Conservation (phyloP, 2,329 filamentous ascomycete genomes). For the Paracoccidioides brasiliensis region DNA sequence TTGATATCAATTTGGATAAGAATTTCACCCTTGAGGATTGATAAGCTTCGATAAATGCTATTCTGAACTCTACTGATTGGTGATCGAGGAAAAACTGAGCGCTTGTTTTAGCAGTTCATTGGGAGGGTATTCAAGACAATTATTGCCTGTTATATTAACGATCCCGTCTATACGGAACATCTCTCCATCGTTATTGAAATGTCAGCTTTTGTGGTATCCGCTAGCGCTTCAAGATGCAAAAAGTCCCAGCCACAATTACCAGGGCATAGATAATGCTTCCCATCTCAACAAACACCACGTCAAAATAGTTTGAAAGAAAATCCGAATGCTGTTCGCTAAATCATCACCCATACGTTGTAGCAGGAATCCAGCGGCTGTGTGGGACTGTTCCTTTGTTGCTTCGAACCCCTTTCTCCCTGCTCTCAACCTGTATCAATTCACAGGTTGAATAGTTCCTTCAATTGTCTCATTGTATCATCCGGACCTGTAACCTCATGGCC, state of each 20-base stretch:
- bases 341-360: background rate
- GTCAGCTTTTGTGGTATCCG: background rate
- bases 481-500: conserved; percentile 75
- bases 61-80: background rate
- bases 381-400: background rate
- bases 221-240: background rate
- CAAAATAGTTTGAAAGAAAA: background rate
- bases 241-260: background rate
- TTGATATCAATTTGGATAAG: background rate
- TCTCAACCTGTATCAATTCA: background rate
- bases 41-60: background rate
- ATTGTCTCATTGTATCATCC: conserved; percentile 63
- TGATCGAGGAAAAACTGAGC: background rate
- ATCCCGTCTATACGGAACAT: background rate
- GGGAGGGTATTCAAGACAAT: background rate
- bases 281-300: background rate
- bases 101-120: too few species aligned
- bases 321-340: background rate
- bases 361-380: background rate
- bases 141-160: background rate
- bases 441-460: conserved; percentile 64
- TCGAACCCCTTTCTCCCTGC: background rate
- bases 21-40: too few species aligned
- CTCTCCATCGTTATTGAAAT: background rate
- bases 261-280: background rate